Base-by-base conservation (phyloP, 2,329 filamentous ascomycete genomes). In the Botrytis medusae region DNA sequence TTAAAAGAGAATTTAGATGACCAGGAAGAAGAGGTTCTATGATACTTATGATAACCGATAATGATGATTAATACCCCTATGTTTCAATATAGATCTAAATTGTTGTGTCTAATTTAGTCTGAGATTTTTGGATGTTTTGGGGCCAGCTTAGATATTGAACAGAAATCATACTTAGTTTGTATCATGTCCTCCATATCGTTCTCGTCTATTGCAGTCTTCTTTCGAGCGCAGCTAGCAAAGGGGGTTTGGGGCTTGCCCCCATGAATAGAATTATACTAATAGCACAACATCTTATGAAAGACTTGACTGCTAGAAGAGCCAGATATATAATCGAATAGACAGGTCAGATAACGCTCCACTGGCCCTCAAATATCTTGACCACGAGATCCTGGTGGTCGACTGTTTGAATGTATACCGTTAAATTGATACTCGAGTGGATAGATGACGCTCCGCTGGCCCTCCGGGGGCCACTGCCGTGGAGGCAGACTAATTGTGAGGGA, bases 1-100 rank as follows among this genome's bases (percentile, higher is more conserved):
- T 68, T 81, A 65, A 76, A 77, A 70, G 79, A 79, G 68, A 73
- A 64, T 29, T 71, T 71, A 37, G 44, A 74, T 64, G 42, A 73
- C 16, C 14, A 32, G 9, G 54, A 40, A 42, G 46, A 51, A 12
- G 60, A 71, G 20, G 57, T 64, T 54, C 60, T 74, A 48, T 71
- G 67, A 70, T 67, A 70, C 72, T 61, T n/a, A 72, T 54, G 60
- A 63, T 29, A 42, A 63, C 51, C 51, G 60, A 65, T 40, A n/a
- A n/a, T 61, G 59, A 59, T 37, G 25, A 46, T 48, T 51, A 44
- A 67, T 67, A 67, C 69, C 59, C n/a, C 14, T 20, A 34, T 16
- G 8, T 54, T 18, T 42, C n/a, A 42, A 12, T 32, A 22, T n/a
- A 51, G 16, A 25, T 69, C 34, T 59, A 37, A 14, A 40, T 68